Evolutionary conservation across 768 basidiomycete species (phyloP).

Genomic region (Podaxis pistillaris): DNA sequence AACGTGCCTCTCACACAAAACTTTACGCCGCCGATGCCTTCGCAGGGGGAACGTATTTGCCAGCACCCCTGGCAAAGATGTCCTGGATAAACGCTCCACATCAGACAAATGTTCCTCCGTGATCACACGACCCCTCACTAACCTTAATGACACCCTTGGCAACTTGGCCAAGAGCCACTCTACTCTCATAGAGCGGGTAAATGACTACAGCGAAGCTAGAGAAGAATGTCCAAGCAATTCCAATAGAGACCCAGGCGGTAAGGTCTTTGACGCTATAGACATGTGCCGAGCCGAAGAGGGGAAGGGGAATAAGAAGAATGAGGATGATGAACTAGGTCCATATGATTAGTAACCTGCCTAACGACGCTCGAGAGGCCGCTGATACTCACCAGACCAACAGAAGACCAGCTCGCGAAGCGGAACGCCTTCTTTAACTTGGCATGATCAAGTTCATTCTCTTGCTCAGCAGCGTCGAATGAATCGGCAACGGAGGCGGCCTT

Average conservation of each 20-base stretch:
- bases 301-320: conserved; percentile 77
- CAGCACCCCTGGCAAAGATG: not conserved
- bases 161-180: conserved; percentile 62
- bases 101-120: not conserved
- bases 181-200: conserved; percentile 86
- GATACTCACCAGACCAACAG: conserved; percentile 55
- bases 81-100: not conserved
- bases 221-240: conserved; percentile 81
- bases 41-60: not conserved
- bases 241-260: conserved; percentile 78
- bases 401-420: conserved; percentile 76
- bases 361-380: conserved; percentile 2
- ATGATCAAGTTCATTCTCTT: conserved; percentile 63
- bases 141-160: conserved; percentile 64
- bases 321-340: conserved; percentile 51
- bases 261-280: conserved; percentile 65
- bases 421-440: conserved; percentile 70
- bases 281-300: conserved; percentile 80
- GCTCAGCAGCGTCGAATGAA: conserved; percentile 34
- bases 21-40: not conserved
- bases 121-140: not conserved
- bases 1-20: not conserved
- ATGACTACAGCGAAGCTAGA: conserved; percentile 76
- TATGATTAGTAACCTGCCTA: conserved; percentile 3
- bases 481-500: conserved; percentile 32